These are phyloP conservation scores for Schoenoplectus triqueter DNA, from an alignment of 202 grass and related monocot genomes.

Conservation along the genomic window DNA sequence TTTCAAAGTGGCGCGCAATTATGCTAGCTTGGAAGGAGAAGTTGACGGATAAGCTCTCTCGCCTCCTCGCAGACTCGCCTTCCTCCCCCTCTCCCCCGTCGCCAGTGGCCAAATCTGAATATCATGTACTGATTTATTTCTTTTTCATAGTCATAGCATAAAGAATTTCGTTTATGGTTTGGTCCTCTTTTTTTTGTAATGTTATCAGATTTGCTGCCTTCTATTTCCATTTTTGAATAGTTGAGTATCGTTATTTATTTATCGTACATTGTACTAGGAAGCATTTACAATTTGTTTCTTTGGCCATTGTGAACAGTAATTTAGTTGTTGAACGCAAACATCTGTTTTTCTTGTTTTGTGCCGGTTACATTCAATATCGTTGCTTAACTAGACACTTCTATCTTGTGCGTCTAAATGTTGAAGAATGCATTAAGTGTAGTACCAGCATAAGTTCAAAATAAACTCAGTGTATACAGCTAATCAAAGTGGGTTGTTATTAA, in stretches of 20 bases:
- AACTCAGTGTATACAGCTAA: neutral
- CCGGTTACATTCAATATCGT: neutral
- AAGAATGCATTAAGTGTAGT: neutral
- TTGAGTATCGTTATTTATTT: neutral
- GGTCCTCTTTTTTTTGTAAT: neutral
- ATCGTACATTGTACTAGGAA: neutral
- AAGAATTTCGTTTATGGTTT: neutral
- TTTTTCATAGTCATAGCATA: too few species aligned
- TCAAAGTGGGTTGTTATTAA: neutral
- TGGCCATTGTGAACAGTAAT: neutral
- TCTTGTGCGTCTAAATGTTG: neutral
- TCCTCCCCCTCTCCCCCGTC: slow-evolving; percentile 40
- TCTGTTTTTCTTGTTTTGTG: neutral
- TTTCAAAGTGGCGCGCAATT: neutral
- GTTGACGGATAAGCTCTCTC: slow-evolving; percentile 68
- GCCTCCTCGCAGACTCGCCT: slow-evolving; percentile 66
- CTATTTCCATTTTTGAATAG: neutral
- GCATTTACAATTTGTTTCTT: neutral
- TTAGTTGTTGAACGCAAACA: neutral
- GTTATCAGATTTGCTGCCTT: neutral
- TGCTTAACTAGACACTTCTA: neutral
- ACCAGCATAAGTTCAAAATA: slow-evolving; percentile 10
- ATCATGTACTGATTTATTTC: slow-evolving; percentile 38
- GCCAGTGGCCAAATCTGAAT: slow-evolving; percentile 34
- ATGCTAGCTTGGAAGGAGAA: slow-evolving; percentile 87